Percentiles rank a stretch among this genome's conserved stretches.
These are phyloP conservation scores for Saccharomyces paradoxus DNA, from an alignment of 805 yeast genomes.

Conservation along the genomic window DNA sequence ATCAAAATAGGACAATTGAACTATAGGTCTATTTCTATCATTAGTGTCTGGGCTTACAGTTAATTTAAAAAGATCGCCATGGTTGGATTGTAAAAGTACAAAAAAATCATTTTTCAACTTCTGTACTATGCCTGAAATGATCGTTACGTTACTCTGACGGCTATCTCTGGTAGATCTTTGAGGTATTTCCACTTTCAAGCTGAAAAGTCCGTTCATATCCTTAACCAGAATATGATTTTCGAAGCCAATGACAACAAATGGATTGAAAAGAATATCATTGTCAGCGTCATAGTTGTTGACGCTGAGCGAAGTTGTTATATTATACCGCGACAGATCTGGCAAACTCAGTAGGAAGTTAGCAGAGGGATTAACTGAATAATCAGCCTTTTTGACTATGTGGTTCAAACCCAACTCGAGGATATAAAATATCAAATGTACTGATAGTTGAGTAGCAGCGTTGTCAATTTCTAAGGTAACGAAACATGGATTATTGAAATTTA, in stretches of 20 bases:
- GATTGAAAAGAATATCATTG: constrained; percentile 58
- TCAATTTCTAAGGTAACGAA: constrained; percentile 75
- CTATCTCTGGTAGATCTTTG: constrained; percentile 28
- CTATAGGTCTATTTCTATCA: constrained; percentile 29
- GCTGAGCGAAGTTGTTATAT: constrained; percentile 9
- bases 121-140: constrained; percentile 58
- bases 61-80: constrained; percentile 72
- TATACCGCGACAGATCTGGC: constrained; percentile 40
- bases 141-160: constrained; percentile 12
- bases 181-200: constrained; percentile 49
- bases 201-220: constrained; percentile 32
- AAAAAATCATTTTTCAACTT: constrained; percentile 55
- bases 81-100: constrained; percentile 56
- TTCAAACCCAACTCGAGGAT: constrained; percentile 83
- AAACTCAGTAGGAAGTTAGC: constrained; percentile 53
- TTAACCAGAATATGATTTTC: constrained; percentile 46
- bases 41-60: constrained; percentile 40
- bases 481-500: constrained; percentile 72
- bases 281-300: constrained; percentile 10
- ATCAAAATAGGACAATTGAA: constrained; percentile 66
- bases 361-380: constrained; percentile 28
- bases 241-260: constrained; percentile 46
- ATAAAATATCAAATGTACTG: constrained; percentile 51
- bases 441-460: constrained; percentile 30
- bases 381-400: constrained; percentile 49